Base-by-base conservation (phyloP, 768 basidiomycete genomes). In the Daedaleopsis sinensis region DNA sequence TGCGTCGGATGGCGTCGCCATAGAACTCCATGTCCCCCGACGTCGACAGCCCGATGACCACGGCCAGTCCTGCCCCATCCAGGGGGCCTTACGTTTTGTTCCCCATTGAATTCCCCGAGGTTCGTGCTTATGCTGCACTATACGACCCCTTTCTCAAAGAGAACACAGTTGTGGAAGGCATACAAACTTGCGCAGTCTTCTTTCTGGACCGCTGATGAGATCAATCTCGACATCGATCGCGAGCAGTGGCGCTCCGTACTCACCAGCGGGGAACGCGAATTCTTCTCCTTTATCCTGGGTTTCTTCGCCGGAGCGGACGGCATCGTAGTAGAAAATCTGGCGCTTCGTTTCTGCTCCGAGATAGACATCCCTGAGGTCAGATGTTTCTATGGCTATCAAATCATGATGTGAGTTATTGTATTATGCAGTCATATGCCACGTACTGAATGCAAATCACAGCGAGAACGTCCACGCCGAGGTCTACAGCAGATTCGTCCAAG, bases 391-490 rank as follows among this genome's bases (percentile, higher is more conserved):
- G 81, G 80, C 42, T 83, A 82, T 75, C 82, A 83, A 68, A 81
- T 82, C 72, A 82, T 82, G 81, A 82, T 82, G 80, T 56, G 32
- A 27, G 44, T 23, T n/a, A n/a, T n/a, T n/a, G n/a, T n/a, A n/a
- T n/a, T n/a, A n/a, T n/a, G n/a, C n/a, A n/a, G n/a, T n/a, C n/a
- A n/a, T n/a, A n/a, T n/a, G n/a, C n/a, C n/a, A n/a, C n/a, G n/a
- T n/a, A n/a, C n/a, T n/a, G n/a, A n/a, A n/a, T n/a, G n/a, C n/a
- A n/a, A n/a, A n/a, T 38, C 16, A 9, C 4, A 56, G 39, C 37
- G 81, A 83, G 66, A 82, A 83, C 72, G 79, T 83, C 62, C 82
- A 83, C 73, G 80, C 81, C 24, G 82, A 82, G 68, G 81, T 80
- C 48, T 83, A 83, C 75, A 82, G 82, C 0, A 77, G 82, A 58